A percentile compares a stretch with the other conserved stretches of the same genome.
Evolutionary conservation across 1,284 basidiomycete genomes (phyloP).

Genomic region (Apiotrichum domesticum): DNA sequence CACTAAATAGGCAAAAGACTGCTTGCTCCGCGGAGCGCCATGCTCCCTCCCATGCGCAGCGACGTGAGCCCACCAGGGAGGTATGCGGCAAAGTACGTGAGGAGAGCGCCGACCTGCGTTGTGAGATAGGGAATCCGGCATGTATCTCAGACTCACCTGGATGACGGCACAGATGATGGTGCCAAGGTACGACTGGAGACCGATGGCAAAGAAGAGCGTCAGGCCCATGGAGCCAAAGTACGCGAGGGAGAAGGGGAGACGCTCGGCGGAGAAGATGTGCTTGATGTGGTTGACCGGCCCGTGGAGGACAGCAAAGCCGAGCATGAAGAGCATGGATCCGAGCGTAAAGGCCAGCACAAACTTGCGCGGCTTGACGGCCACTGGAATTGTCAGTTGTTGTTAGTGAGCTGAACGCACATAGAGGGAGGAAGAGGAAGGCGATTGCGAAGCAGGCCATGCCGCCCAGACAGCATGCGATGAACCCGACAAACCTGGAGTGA

Average conservation of each 20-base stretch:
- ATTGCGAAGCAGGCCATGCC: conserved; percentile 93
- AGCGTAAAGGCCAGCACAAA: conserved; percentile 80
- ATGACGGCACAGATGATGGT: conserved; percentile 72
- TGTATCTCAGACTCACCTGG: conserved; percentile 51
- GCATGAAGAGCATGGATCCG: conserved; percentile 33
- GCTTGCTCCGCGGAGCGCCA: conserved; percentile 72
- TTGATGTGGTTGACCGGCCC: conserved; percentile 58
- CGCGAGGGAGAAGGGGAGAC: conserved; percentile 77
- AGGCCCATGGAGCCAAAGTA: conserved; percentile 75
- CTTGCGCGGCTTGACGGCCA: conserved; percentile 76
- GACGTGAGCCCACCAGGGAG: conserved; percentile 74
- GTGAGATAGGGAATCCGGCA: too few species aligned
- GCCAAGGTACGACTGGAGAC: conserved; percentile 70
- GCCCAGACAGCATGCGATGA: conserved; percentile 81
- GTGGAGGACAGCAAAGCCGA: conserved; percentile 54
- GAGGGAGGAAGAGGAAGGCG: conserved; percentile 81
- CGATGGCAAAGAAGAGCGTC: conserved; percentile 83
- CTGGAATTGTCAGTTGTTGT: conserved; percentile 20
- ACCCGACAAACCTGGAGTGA: conserved; percentile 71
- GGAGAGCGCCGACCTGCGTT: conserved; percentile 63
- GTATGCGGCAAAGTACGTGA: conserved; percentile 82
- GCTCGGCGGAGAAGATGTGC: conserved; percentile 75
- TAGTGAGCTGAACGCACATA: conserved; percentile 44
- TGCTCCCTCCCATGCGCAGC: conserved; percentile 70
- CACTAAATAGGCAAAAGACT: conserved; percentile 65